Conservation (phyloP, 1,139 yeast genomes). For the Lodderomyces pseudojiufengensis region DNA sequence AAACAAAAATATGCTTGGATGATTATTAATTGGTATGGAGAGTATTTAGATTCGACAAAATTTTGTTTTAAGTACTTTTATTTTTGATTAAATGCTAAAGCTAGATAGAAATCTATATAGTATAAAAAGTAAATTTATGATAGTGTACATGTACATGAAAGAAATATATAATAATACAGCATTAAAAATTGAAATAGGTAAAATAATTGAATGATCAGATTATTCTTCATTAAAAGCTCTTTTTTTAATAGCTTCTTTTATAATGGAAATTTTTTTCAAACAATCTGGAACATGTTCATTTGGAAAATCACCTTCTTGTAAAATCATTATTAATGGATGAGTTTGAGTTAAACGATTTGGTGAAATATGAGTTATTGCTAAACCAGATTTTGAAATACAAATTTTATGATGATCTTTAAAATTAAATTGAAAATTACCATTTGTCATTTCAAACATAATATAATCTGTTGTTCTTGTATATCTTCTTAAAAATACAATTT, state of each 20-base stretch:
- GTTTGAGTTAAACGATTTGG: conserved; percentile 73
- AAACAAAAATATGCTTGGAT: not conserved
- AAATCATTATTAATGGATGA: conserved; percentile 56
- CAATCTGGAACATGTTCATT: conserved; percentile 52
- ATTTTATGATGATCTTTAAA: conserved; percentile 93
- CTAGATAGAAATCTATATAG: too few species aligned
- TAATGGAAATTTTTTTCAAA: conserved; percentile 32
- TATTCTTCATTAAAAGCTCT: conserved; percentile 34
- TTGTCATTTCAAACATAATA: conserved; percentile 91
- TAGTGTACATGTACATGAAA: not conserved
- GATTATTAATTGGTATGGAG: too few species aligned
- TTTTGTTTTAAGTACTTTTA: too few species aligned
- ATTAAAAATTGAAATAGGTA: not conserved
- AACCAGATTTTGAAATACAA: conserved; percentile 72
- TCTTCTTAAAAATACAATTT: conserved; percentile 72
- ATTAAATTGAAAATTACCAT: conserved; percentile 90
- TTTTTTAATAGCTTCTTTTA: conserved; percentile 40
- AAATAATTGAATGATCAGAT: not conserved
- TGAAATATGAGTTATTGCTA: conserved; percentile 75
- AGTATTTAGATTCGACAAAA: too few species aligned
- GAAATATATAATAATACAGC: not conserved
- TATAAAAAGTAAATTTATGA: not conserved
- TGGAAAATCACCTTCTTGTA: conserved; percentile 63
- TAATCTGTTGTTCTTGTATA: conserved; percentile 74
- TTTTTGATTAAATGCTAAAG: too few species aligned